Evolutionary conservation across 2,329 filamentous ascomycete species (phyloP), one percentile per base, ranked within the genome.

Genomic region (Calonectria hongkongensis): DNA sequence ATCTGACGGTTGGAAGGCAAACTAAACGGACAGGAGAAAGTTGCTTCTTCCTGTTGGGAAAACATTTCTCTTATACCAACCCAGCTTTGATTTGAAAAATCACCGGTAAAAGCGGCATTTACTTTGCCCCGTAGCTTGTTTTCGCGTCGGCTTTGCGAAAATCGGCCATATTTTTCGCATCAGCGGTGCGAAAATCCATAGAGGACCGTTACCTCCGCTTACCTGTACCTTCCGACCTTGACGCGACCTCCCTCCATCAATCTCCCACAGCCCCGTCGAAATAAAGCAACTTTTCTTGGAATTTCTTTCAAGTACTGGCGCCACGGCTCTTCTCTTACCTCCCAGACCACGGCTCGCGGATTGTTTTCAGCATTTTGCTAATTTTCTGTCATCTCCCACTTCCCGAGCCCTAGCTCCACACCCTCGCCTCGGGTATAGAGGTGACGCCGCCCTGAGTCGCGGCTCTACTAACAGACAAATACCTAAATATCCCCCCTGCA

Each of bases 381-480:
- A 50, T 65, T 41, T 16, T 27, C 50, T 60, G 58, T 63, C 27
- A 33, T 16, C 63, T 68, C 62, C 70, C 66, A 71, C 65, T 33
- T 73, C 69, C 62, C 70, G 48, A 67, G 43, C 74, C 58, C 74
- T 75, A 60, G 75, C 75, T 78, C 78, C 76, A 78, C 78, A 73
- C 67, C 68, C 67, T 67, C 71, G 68, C 62, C 72, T 74, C 50
- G 39, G 21, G 25, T 58, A 39, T 65, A 72, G 73, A 73, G 50
- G 69, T 65, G 66, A 73, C 58, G 56, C 66, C 72, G 70, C 66
- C 56, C 62, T 66, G 48, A 69, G 68, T 73, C 78, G 77, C 78
- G 74, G 74, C 75, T 75, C 66, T 54, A 79, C 77, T 79, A 78
- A 79, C 62, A 77, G 45, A 72, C 56, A 58, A 68, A 30, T 75